A percentile compares a stretch with the other conserved stretches of the same genome.
Conservation (phyloP, 345 rosid species). For the Anacardium occidentale region DNA sequence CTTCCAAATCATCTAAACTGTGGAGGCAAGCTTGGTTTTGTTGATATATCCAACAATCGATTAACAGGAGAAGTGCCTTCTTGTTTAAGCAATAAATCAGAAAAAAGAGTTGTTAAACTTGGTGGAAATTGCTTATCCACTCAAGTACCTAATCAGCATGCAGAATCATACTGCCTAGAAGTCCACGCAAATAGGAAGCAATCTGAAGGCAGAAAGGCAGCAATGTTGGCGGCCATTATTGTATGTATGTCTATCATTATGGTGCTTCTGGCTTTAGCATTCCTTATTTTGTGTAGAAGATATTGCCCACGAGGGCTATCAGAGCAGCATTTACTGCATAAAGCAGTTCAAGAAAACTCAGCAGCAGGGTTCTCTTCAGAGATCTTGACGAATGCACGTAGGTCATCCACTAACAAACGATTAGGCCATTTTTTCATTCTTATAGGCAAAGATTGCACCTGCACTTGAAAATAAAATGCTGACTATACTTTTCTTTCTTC, state of each 20-base stretch:
- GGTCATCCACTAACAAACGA: slow-evolving; percentile 16
- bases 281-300: slow-evolving; percentile 37
- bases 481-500: neutral
- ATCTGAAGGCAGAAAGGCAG: slow-evolving; percentile 34
- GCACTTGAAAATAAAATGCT: neutral
- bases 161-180: slow-evolving; percentile 49
- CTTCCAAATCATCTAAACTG: slow-evolving; percentile 50
- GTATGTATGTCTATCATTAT: slow-evolving; percentile 33
- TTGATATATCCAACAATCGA: slow-evolving; percentile 60
- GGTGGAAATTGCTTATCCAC: slow-evolving; percentile 62
- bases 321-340: slow-evolving; percentile 51
- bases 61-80: slow-evolving; percentile 54
- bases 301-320: slow-evolving; percentile 39
- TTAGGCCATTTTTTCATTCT: neutral
- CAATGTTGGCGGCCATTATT: slow-evolving; percentile 40
- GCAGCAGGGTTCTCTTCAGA: slow-evolving; percentile 51
- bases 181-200: slow-evolving; percentile 30
- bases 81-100: slow-evolving; percentile 44
- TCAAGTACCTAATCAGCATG: slow-evolving; percentile 41
- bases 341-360: slow-evolving; percentile 44
- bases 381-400: slow-evolving; percentile 59
- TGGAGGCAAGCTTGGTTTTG: slow-evolving; percentile 47
- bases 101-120: slow-evolving; percentile 28
- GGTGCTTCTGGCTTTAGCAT: slow-evolving; percentile 38
- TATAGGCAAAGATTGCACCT: neutral